Conservation (phyloP, 306 rosid species). For the Pachyrhizus erosus region DNA sequence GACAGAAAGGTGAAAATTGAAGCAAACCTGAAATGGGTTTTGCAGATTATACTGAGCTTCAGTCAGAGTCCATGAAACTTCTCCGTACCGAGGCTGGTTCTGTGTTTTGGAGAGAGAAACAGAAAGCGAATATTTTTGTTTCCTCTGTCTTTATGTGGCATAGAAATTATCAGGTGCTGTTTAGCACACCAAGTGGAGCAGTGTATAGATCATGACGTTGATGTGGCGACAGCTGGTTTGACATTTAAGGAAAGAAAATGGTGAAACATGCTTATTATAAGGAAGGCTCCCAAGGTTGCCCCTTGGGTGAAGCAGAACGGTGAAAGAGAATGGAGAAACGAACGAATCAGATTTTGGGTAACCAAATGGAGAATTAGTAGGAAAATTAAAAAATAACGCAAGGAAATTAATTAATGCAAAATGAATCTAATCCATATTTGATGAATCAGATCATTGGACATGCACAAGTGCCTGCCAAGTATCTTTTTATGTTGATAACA, state of each 20-base stretch:
- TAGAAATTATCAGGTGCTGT: slow-evolving; percentile 29
- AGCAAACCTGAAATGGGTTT: slow-evolving; percentile 46
- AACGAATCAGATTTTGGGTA: slow-evolving; percentile 32
- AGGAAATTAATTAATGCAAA: not conserved
- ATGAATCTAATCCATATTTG: not conserved
- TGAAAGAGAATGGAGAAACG: not conserved
- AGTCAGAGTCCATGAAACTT: slow-evolving; percentile 20
- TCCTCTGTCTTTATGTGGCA: not conserved
- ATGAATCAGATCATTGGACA: too few relatives aligned
- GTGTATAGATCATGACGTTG: not conserved
- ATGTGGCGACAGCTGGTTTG: slow-evolving; percentile 19
- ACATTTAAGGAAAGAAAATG: accelerated
- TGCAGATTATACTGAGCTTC: slow-evolving; percentile 10
- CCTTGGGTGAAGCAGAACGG: not conserved
- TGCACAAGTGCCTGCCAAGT: not conserved
- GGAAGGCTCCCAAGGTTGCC: not conserved
- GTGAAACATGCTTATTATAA: not conserved
- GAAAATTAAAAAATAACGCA: not conserved
- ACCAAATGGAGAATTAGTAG: not conserved
- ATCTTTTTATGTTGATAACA: not conserved
- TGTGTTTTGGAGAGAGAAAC: slow-evolving; percentile 23
- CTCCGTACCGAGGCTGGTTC: slow-evolving; percentile 16
- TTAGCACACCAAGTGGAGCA: not conserved
- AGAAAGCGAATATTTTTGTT: not conserved
- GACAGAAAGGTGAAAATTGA: not conserved